Percentiles rank a stretch among this genome's conserved stretches.
Conservation (phyloP, 306 rosid genomes). For the Vigna unguiculata region DNA sequence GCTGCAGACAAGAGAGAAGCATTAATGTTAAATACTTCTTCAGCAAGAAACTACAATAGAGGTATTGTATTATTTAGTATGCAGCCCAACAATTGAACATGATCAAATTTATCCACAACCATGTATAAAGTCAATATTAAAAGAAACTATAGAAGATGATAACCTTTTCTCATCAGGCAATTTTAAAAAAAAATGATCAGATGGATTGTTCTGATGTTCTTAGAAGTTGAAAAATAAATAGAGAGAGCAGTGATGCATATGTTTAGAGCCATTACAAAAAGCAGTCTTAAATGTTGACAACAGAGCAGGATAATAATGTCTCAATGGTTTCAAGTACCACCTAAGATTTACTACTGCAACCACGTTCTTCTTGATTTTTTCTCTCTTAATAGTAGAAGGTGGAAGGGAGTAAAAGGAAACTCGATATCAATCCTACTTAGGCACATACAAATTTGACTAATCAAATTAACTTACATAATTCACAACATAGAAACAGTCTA, state of each 20-base stretch:
- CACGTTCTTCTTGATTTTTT: background rate
- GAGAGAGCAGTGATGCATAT: background rate
- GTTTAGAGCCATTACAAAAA: background rate
- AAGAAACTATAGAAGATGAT: background rate
- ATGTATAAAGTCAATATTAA: background rate
- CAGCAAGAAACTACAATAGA: conserved; percentile 26
- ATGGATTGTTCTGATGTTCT: background rate
- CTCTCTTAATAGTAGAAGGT: too few relatives aligned
- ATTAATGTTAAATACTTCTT: conserved; percentile 23
- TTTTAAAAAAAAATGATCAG: background rate
- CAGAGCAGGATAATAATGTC: background rate
- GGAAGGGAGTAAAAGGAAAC: too few relatives aligned
- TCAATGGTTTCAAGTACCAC: background rate
- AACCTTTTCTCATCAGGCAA: background rate
- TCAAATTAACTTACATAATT: too few relatives aligned
- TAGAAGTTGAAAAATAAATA: background rate
- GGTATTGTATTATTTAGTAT: background rate
- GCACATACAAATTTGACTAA: background rate
- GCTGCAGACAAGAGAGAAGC: conserved; percentile 54
- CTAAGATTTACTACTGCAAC: background rate
- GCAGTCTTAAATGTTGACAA: background rate
- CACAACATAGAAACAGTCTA: conserved; percentile 2
- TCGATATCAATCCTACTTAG: background rate
- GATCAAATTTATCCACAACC: background rate
- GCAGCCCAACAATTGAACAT: background rate